Percentiles rank a stretch among this genome's conserved stretches.
Evolutionary conservation across 257 asterid species (phyloP).

Genomic region (Nicotiana undulata): DNA sequence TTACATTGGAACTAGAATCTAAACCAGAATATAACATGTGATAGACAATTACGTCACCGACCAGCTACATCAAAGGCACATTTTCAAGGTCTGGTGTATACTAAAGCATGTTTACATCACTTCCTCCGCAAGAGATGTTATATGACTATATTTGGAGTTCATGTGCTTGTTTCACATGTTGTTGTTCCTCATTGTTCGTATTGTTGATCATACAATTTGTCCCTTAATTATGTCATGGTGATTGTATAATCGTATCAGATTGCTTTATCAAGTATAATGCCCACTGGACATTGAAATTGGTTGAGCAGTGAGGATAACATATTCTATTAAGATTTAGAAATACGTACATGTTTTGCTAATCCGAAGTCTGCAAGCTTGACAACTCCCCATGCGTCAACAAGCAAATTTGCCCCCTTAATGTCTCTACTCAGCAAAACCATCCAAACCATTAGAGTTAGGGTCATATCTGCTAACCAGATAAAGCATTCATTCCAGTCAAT

Average conservation of each 20-base stretch:
- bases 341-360: conserved; percentile 80
- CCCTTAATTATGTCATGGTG: background rate
- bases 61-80: background rate
- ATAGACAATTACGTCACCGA: background rate
- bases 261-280: background rate
- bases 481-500: background rate
- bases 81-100: background rate
- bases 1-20: background rate
- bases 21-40: background rate
- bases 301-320: background rate
- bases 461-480: background rate
- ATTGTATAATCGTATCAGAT: background rate
- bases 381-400: conserved; percentile 68
- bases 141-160: background rate
- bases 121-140: background rate
- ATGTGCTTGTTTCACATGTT: background rate
- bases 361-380: conserved; percentile 96
- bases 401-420: conserved; percentile 90
- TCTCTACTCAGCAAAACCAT: conserved; percentile 43
- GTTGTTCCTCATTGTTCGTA: background rate
- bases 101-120: background rate
- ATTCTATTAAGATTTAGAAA: background rate
- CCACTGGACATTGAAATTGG: background rate
- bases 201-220: background rate
- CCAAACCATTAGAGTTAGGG: background rate